Evolutionary conservation across 805 yeast genomes (phyloP).

Genomic region (Yamadazyma laniorum): DNA sequence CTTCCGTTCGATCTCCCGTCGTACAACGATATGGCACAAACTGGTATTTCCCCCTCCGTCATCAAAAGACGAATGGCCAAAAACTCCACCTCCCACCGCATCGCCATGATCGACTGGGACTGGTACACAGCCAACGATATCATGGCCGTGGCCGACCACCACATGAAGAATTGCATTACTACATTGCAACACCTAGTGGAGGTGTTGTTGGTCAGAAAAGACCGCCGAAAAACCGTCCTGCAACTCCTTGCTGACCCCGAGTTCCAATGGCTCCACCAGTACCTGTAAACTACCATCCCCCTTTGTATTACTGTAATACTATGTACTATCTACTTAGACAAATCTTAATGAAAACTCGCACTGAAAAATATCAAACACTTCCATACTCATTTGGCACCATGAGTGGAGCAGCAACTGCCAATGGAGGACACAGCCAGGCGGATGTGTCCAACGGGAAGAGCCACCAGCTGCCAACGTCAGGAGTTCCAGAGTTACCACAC

Average conservation of each 20-base stretch:
- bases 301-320: too few relatives aligned
- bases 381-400: too few relatives aligned
- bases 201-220: slow-evolving; percentile 36
- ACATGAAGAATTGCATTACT: slow-evolving; percentile 18
- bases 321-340: too few relatives aligned
- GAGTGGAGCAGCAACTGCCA: slow-evolving; percentile 1
- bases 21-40: slow-evolving; percentile 30
- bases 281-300: neutral
- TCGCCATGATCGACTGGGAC: slow-evolving; percentile 89
- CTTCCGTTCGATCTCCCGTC: slow-evolving; percentile 92
- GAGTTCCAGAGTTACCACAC: slow-evolving; percentile 65
- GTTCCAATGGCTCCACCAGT: slow-evolving; percentile 24
- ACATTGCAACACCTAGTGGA: slow-evolving; percentile 32
- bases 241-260: slow-evolving; percentile 16
- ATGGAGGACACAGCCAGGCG: neutral
- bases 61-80: slow-evolving; percentile 41
- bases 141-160: slow-evolving; percentile 11
- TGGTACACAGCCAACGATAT: slow-evolving; percentile 55
- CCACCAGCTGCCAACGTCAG: too few relatives aligned
- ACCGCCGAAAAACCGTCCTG: slow-evolving; percentile 24
- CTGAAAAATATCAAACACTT: too few relatives aligned
- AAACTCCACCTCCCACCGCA: slow-evolving; percentile 76
- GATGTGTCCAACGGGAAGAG: neutral
- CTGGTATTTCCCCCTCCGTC: slow-evolving; percentile 40
- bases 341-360: too few relatives aligned